Conservation (phyloP, 257 asterid genomes). For the Solanum bulbocastanum region DNA sequence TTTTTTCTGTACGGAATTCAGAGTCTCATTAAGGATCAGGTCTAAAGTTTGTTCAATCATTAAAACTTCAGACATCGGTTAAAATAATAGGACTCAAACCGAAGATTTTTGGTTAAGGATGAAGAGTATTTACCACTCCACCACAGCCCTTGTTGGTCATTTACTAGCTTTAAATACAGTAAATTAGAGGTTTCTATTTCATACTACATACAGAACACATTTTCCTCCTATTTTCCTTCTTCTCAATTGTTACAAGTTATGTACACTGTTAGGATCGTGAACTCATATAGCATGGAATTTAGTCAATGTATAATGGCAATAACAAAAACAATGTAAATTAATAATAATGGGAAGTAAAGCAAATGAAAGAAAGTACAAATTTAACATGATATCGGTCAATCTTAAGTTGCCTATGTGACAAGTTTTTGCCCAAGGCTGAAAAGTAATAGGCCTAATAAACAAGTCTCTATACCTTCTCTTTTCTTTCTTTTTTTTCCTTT, state of each 20-base stretch:
- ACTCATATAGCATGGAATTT: too few species aligned
- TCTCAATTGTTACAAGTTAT: too few species aligned
- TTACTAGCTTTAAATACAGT: not conserved
- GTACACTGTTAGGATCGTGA: too few species aligned
- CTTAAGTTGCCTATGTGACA: not conserved
- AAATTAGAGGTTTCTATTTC: not conserved
- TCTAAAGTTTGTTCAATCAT: too few species aligned
- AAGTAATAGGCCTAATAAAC: not conserved
- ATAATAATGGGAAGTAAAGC: not conserved
- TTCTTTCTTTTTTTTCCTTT: too few species aligned
- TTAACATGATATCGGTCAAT: not conserved
- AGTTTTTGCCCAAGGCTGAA: too few species aligned
- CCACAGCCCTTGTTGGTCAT: too few species aligned
- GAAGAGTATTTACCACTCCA: too few species aligned
- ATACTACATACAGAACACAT: not conserved
- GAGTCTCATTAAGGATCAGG: too few species aligned
- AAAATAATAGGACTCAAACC: rapidly evolving
- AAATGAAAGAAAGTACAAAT: not conserved
- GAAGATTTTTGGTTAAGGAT: too few species aligned
- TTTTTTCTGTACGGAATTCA: too few species aligned
- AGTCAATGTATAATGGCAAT: not conserved
- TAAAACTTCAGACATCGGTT: too few species aligned
- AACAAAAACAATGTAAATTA: not conserved
- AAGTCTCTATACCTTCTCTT: not conserved
- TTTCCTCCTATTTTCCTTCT: not conserved